phyloP scores from a whole-genome alignment of 192 early-diverging fungal species.

The Podila clonocystis region DNA sequence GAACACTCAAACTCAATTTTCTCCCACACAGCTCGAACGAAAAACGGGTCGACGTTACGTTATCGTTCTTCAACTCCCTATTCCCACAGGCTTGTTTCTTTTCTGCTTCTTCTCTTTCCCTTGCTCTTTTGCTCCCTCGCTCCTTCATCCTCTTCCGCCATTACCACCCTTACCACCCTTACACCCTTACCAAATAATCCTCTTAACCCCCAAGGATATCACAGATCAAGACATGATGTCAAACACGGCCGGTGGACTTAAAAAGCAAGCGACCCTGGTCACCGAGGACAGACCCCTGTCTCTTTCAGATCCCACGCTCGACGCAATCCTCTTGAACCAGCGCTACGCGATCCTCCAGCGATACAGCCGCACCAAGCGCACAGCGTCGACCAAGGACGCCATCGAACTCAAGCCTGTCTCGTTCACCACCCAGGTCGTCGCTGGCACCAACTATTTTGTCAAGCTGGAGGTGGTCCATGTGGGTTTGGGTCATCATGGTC shows the following conservation, averaged over 20 bases:
- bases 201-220: neutral
- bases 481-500: neutral
- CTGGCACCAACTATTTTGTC: conserved; percentile 33
- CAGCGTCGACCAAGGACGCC: neutral
- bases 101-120: neutral
- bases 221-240: neutral
- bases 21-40: no score
- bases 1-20: no score
- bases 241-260: conserved; percentile 15
- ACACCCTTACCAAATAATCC: neutral
- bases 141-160: no score
- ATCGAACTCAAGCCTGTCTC: conserved; percentile 10
- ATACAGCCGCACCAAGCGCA: neutral
- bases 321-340: neutral
- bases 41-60: neutral
- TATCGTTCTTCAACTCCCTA: neutral
- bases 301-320: conserved; percentile 7
- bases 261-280: neutral
- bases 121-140: neutral
- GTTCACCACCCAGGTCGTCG: conserved; percentile 27
- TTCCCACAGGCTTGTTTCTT: no score
- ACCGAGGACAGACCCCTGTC: conserved; percentile 17
- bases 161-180: no score
- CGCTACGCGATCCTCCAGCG: neutral
- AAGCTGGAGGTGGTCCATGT: conserved; percentile 10